Base-by-base conservation (phyloP, 2,329 filamentous ascomycete species). In the Cryphonectria radicalis region DNA sequence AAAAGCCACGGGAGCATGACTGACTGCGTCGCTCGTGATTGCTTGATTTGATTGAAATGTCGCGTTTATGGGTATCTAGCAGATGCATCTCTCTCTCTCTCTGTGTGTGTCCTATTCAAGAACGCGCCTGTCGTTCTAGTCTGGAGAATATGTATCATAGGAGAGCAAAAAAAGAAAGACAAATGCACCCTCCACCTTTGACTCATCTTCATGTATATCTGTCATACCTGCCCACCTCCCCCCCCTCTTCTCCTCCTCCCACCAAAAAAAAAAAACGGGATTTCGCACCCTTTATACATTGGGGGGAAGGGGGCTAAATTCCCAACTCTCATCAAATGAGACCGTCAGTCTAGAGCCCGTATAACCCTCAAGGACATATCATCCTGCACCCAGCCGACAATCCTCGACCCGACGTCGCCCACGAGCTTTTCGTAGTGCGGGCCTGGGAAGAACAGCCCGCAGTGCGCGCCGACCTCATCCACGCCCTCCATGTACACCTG, bases 381-480 rank as follows among this genome's bases (percentile, higher is more conserved):
- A 64, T 92, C 90, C 40, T 87, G 82, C 4, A 94, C 88, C 93
- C 93, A 96, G 25, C 84, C 83, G 74, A 90, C 85, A 70, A 96
- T 88, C 71, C 89, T 83, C 42, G 85, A 85, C 3, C 89, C 90
- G 3, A 93, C 90, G 79, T 95, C 91, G 0, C 90, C 91, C n/a
- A 95, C 90, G n/a, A 95, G 82, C 74, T 82, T 82, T 76, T 94
- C 92, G 77, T 96, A 95, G 70, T 93, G 91, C 72, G 90, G 86
- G 8, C 91, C 90, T 0, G 89, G 82, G 17, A 93, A 88, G 82
- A 97, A 97, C 67, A 97, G 82, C 0, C 92, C 91, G 73, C 93
- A 95, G 79, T 97, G 94, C 13, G 94, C 95, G 8, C 89, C 90
- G 0, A 97, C 92, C 80, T 97, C 93, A 77, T 97, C 94, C 73